A percentile compares a stretch with the other conserved stretches of the same genome.
These are phyloP conservation scores for Penicillium manginii DNA, from an alignment of 495 filamentous ascomycete species.

Conservation along the genomic window DNA sequence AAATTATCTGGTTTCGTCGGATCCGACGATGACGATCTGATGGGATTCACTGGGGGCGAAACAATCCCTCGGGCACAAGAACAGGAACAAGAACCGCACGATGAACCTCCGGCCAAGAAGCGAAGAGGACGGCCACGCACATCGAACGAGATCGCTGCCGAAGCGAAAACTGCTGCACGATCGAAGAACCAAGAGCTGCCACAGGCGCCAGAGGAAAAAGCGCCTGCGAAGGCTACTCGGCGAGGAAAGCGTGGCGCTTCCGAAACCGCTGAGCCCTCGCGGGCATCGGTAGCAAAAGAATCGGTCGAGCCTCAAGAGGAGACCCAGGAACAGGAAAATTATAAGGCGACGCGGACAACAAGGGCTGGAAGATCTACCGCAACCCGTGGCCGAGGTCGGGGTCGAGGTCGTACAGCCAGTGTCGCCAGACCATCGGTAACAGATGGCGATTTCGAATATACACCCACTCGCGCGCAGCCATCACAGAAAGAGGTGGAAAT, in stretches of 20 bases:
- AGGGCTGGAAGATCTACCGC: slow-evolving; percentile 30
- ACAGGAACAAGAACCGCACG: slow-evolving; percentile 35
- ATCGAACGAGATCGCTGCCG: slow-evolving; percentile 26
- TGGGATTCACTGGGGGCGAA: slow-evolving; percentile 30
- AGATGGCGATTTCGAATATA: slow-evolving; percentile 57
- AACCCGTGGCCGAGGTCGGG: slow-evolving; percentile 32
- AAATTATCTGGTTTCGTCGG: slow-evolving; percentile 66
- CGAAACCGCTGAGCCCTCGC: slow-evolving; percentile 23
- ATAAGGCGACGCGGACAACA: slow-evolving; percentile 14
- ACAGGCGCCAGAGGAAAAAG: slow-evolving; percentile 37
- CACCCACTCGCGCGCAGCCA: slow-evolving; percentile 38
- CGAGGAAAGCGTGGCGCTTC: slow-evolving; percentile 45
- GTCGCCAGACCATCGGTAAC: slow-evolving; percentile 34
- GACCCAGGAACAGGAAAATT: slow-evolving; percentile 23
- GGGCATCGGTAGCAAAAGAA: slow-evolving; percentile 12
- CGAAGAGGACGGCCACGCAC: slow-evolving; percentile 44
- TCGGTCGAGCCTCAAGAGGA: slow-evolving; percentile 3
- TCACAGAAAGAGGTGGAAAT: slow-evolving; percentile 16
- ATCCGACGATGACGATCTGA: slow-evolving; percentile 69
- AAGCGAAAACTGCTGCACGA: slow-evolving; percentile 24
- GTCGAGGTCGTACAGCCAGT: slow-evolving; percentile 25
- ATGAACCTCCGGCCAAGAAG: slow-evolving; percentile 47
- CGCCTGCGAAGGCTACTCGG: slow-evolving; percentile 35
- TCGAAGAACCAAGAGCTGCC: slow-evolving; percentile 19
- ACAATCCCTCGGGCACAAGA: slow-evolving; percentile 27